phyloP scores from a whole-genome alignment of 768 basidiomycete genomes.

The Boletus huronensis region DNA sequence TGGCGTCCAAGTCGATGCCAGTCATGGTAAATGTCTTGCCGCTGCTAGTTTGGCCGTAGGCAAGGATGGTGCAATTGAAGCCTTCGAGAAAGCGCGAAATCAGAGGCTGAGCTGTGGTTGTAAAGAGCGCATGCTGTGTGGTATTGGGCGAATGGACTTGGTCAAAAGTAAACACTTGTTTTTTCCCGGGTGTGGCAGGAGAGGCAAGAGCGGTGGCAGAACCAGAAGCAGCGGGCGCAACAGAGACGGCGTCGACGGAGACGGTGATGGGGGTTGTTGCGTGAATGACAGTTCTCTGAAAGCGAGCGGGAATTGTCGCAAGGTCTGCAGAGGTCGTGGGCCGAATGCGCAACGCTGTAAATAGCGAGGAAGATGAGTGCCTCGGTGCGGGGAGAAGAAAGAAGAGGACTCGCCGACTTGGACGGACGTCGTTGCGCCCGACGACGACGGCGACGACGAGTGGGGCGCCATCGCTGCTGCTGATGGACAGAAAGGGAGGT shows the following conservation, averaged over 20 bases:
- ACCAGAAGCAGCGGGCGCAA: slow-evolving; percentile 47
- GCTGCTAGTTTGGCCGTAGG: slow-evolving; percentile 34
- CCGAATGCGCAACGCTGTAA: slow-evolving; percentile 81
- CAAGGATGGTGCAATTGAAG: slow-evolving; percentile 80
- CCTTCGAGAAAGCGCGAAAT: slow-evolving; percentile 87
- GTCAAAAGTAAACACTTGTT: slow-evolving; percentile 89
- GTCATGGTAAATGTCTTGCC: slow-evolving; percentile 83
- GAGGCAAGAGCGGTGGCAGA: slow-evolving; percentile 47
- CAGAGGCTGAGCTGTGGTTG: slow-evolving; percentile 79
- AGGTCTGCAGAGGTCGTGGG: slow-evolving; percentile 84
- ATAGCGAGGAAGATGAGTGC: slow-evolving; percentile 7
- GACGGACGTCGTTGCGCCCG: slow-evolving; percentile 73
- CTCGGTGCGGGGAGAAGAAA: neutral
- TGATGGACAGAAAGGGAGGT: slow-evolving; percentile 12
- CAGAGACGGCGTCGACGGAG: slow-evolving; percentile 70
- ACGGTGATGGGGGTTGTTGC: slow-evolving; percentile 71
- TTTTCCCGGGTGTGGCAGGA: slow-evolving; percentile 57
- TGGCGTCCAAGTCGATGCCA: slow-evolving; percentile 84
- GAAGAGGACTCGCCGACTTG: slow-evolving; percentile 78
- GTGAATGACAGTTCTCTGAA: slow-evolving; percentile 87
- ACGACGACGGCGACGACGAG: slow-evolving; percentile 57
- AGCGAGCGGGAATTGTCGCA: slow-evolving; percentile 85
- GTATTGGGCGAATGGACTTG: slow-evolving; percentile 86
- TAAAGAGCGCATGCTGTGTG: slow-evolving; percentile 84
- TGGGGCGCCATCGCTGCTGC: slow-evolving; percentile 64